phyloP scores from a whole-genome alignment of 2,329 filamentous ascomycete genomes.

The Beauveria scarabaeidicola region DNA sequence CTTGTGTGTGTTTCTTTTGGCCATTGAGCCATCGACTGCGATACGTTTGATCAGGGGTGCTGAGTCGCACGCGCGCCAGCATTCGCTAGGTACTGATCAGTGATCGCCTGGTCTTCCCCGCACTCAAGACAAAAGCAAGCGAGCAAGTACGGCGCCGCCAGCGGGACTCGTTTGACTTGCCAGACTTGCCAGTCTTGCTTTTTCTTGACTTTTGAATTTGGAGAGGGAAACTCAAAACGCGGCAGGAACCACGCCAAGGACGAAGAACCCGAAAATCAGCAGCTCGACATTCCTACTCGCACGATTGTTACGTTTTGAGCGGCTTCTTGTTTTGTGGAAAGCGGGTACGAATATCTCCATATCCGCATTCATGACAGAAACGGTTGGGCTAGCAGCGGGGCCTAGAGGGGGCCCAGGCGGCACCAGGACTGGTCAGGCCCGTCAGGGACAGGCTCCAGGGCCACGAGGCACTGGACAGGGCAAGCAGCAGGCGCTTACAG shows the following conservation, averaged over 20 bases:
- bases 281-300: not conserved
- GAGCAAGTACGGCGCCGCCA: no score
- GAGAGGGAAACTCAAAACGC: not conserved
- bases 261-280: not conserved
- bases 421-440: not conserved
- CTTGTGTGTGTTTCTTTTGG: not conserved
- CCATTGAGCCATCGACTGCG: not conserved
- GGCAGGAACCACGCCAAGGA: not conserved
- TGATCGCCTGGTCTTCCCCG: not conserved
- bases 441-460: not conserved
- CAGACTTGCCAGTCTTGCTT: not conserved
- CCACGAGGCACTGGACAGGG: not conserved
- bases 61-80: not conserved
- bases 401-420: not conserved
- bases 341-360: not conserved
- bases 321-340: not conserved
- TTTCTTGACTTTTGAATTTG: not conserved
- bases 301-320: not conserved
- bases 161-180: no score
- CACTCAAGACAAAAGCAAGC: not conserved
- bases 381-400: slow-evolving; percentile 1
- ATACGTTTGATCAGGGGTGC: not conserved
- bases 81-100: not conserved
- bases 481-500: not conserved
- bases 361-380: slow-evolving; percentile 6